Evolutionary conservation across 306 rosid species (phyloP).

Genomic region (Vigna reflexopilosa): DNA sequence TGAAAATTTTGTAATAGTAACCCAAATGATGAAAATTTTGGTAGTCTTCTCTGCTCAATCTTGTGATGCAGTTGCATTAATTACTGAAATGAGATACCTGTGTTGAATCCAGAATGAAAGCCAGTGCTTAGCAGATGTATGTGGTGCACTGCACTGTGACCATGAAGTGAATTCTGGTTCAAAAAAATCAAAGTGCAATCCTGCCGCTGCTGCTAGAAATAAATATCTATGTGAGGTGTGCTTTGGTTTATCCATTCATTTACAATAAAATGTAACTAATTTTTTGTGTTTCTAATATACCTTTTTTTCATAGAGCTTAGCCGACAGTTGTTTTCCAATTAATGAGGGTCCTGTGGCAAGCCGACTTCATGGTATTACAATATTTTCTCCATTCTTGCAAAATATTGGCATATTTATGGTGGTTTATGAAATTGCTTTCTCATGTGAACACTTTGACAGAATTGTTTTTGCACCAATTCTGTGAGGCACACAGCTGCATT

Average conservation of each 20-base stretch:
- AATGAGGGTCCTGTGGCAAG: slow-evolving; percentile 66
- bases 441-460: slow-evolving; percentile 39
- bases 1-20: not conserved
- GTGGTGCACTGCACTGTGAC: slow-evolving; percentile 87
- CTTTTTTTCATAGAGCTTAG: slow-evolving; percentile 57
- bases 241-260: slow-evolving; percentile 33
- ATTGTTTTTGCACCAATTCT: slow-evolving; percentile 79
- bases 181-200: slow-evolving; percentile 74
- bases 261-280: not conserved
- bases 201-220: slow-evolving; percentile 77
- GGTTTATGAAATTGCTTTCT: too few species aligned
- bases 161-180: slow-evolving; percentile 53
- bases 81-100: slow-evolving; percentile 47
- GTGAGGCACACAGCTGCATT: slow-evolving; percentile 75
- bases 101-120: slow-evolving; percentile 65
- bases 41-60: slow-evolving; percentile 20
- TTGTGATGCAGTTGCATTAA: slow-evolving; percentile 11
- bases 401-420: not conserved
- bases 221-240: slow-evolving; percentile 85
- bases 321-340: slow-evolving; percentile 75
- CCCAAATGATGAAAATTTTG: not conserved
- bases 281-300: slow-evolving; percentile 40
- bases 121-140: slow-evolving; percentile 76
- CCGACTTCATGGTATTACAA: slow-evolving; percentile 72
- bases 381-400: slow-evolving; percentile 36